These are phyloP conservation scores for Rossbeevera mucosa DNA, from an alignment of 768 basidiomycete genomes.

Conservation along the genomic window DNA sequence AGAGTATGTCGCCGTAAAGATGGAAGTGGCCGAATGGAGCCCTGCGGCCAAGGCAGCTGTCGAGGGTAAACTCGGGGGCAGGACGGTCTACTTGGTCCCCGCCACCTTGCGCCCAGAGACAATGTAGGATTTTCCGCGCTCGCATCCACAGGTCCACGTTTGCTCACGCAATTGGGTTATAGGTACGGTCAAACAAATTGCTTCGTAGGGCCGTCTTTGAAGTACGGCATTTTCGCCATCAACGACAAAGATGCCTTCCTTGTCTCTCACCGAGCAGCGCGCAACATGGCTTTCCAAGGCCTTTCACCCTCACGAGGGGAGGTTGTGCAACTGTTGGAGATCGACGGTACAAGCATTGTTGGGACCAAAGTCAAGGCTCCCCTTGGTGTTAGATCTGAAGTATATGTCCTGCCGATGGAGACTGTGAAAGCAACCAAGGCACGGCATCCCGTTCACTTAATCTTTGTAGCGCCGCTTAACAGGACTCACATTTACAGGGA, in stretches of 20 bases:
- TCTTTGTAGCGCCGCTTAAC: slow-evolving; percentile 3
- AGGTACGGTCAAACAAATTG: slow-evolving; percentile 99
- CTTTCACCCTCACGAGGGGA: slow-evolving; percentile 68
- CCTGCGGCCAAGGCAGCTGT: slow-evolving; percentile 59
- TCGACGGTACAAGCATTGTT: slow-evolving; percentile 74
- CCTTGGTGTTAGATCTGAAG: slow-evolving; percentile 73
- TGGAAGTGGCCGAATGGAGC: slow-evolving; percentile 88
- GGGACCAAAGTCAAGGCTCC: slow-evolving; percentile 92
- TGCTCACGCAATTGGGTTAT: slow-evolving; percentile 4
- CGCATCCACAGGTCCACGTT: not conserved
- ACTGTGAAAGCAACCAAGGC: slow-evolving; percentile 93
- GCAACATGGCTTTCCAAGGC: slow-evolving; percentile 98
- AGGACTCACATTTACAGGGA: slow-evolving; percentile 47
- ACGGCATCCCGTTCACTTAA: slow-evolving; percentile 6
- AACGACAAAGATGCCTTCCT: slow-evolving; percentile 86
- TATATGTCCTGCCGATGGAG: slow-evolving; percentile 99
- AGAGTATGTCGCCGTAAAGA: slow-evolving; percentile 92
- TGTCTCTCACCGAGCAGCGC: slow-evolving; percentile 81
- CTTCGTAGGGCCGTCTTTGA: slow-evolving; percentile 86
- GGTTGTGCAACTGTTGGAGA: slow-evolving; percentile 66
- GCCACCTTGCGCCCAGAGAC: slow-evolving; percentile 96
- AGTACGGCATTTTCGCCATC: slow-evolving; percentile 88
- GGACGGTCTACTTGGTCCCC: slow-evolving; percentile 89
- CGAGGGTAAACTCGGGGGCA: slow-evolving; percentile 63
- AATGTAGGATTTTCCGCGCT: slow-evolving; percentile 52